Conservation (phyloP, 306 rosid species). For the Sechiopsis laciniata region DNA sequence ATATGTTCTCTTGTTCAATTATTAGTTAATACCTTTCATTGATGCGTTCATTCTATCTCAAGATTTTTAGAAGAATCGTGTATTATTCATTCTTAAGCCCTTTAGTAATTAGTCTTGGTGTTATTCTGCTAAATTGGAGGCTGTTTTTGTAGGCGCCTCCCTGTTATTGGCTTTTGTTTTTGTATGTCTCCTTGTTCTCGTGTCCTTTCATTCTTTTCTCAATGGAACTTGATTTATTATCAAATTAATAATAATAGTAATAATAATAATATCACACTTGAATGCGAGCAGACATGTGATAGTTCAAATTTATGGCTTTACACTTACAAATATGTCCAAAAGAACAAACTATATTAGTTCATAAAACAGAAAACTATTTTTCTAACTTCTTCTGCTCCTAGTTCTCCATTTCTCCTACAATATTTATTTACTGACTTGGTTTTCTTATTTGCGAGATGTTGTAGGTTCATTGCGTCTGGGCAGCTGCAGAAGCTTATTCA, state of each 20-base stretch:
- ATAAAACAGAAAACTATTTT: background rate
- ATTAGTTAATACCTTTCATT: background rate
- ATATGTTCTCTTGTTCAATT: background rate
- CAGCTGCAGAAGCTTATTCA: slow-evolving; percentile 99
- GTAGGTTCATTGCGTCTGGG: slow-evolving; percentile 99
- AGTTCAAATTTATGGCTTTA: slow-evolving; percentile 9
- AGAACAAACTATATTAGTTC: background rate
- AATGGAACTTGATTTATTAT: no score
- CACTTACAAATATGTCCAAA: background rate
- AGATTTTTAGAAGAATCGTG: background rate
- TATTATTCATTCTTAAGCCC: no score
- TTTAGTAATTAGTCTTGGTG: no score
- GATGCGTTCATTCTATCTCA: background rate
- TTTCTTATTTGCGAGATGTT: slow-evolving; percentile 16
- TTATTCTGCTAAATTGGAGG: no score
- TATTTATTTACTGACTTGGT: slow-evolving; percentile 17
- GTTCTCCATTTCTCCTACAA: slow-evolving; percentile 1
- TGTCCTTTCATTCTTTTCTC: no score
- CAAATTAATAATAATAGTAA: no score
- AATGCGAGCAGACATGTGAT: background rate
- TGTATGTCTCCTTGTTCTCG: no score
- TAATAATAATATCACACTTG: background rate
- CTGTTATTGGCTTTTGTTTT: no score
- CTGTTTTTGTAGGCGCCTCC: no score
- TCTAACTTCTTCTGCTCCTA: background rate